A percentile compares a stretch with the other conserved stretches of the same genome.
Evolutionary conservation across 1,139 yeast species (phyloP).

Genomic region (Pneumocystis murina): DNA sequence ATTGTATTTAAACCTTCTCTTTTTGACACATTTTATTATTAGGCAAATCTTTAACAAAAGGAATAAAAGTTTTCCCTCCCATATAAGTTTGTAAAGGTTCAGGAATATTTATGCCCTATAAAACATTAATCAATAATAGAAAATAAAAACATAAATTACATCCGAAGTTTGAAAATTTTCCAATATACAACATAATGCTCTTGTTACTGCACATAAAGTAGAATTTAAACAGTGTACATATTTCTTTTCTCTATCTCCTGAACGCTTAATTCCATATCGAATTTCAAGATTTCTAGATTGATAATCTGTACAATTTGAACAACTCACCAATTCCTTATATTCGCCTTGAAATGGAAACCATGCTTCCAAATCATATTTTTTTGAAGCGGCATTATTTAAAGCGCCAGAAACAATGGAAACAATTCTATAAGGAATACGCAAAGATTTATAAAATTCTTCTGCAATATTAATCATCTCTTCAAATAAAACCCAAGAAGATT

Average conservation of each 20-base stretch:
- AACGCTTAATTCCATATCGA: conserved; percentile 95
- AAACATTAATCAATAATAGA: neutral
- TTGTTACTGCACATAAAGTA: conserved; percentile 92
- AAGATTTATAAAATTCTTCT: conserved; percentile 85
- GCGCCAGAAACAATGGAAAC: conserved; percentile 98
- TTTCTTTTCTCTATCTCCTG: conserved; percentile 89
- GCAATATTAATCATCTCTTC: conserved; percentile 84
- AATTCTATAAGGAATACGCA: conserved; percentile 88
- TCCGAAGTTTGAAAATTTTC: conserved; percentile 97
- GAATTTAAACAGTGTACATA: conserved; percentile 97
- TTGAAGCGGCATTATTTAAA: conserved; percentile 96
- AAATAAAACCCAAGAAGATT: conserved; percentile 93
- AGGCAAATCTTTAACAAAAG: conserved; percentile 79
- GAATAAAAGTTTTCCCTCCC: conserved; percentile 96
- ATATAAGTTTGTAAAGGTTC: conserved; percentile 89
- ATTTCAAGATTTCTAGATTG: conserved; percentile 97
- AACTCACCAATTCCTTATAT: conserved; percentile 93
- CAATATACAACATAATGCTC: conserved; percentile 90
- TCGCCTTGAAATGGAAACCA: conserved; percentile 99
- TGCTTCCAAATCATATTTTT: conserved; percentile 96
- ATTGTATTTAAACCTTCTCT: neutral
- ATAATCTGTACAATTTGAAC: conserved; percentile 98
- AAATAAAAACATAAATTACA: conserved; percentile 9
- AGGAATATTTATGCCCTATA: conserved; percentile 65
- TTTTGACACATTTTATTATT: conserved; percentile 37